Conservation (phyloP, 2,329 filamentous ascomycete species). For the Epichloe uncinata region DNA sequence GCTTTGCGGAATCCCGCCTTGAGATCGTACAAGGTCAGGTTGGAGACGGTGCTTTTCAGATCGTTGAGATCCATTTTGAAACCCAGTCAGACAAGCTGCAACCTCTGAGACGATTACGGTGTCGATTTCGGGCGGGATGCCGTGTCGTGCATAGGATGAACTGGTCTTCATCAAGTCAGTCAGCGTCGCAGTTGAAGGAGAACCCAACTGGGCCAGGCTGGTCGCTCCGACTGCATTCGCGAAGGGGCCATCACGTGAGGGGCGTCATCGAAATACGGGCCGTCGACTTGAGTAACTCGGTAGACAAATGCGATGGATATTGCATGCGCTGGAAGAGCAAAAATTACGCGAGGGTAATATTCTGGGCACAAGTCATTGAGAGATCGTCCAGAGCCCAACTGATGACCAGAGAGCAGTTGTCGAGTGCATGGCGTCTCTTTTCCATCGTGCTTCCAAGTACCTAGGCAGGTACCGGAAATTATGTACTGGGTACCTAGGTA, state of each 20-base stretch:
- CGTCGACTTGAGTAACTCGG: too few relatives aligned
- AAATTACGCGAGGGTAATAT: too few relatives aligned
- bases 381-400: too few relatives aligned
- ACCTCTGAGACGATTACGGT: not conserved
- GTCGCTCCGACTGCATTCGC: not conserved
- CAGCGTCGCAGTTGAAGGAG: not conserved
- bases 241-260: conserved; percentile 1
- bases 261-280: not conserved
- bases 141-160: not conserved
- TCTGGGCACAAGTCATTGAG: too few relatives aligned
- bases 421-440: too few relatives aligned
- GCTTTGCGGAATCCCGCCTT: conserved; percentile 92
- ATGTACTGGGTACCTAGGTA: too few relatives aligned
- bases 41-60: conserved; percentile 76
- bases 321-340: too few relatives aligned
- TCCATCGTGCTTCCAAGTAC: too few relatives aligned
- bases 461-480: too few relatives aligned
- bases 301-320: too few relatives aligned
- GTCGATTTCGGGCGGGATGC: not conserved
- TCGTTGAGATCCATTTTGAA: conserved; percentile 70
- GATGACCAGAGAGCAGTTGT: too few relatives aligned
- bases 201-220: not conserved
- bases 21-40: conserved; percentile 86
- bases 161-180: not conserved
- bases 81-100: not conserved